Evolutionary conservation across 2,329 filamentous ascomycete genomes (phyloP).

Genomic region (Ceratocystis cubensis): DNA sequence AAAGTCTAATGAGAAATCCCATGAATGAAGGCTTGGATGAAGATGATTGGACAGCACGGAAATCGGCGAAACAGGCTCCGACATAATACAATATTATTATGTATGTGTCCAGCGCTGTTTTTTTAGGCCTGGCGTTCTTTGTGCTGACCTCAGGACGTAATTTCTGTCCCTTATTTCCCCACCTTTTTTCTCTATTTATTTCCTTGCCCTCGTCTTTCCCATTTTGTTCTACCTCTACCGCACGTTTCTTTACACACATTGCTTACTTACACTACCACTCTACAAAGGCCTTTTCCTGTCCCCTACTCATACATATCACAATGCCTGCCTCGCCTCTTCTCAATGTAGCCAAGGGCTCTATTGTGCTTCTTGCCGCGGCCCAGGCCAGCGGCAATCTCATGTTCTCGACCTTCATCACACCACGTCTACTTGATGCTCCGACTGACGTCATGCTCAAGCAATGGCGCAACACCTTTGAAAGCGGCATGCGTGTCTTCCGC

Average conservation of each 20-base stretch:
- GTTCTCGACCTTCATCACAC: conserved; percentile 5
- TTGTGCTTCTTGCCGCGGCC: conserved; percentile 10
- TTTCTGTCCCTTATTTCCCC: neutral
- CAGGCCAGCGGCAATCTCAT: conserved; percentile 3
- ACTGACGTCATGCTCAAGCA: conserved; percentile 14
- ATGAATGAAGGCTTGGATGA: neutral
- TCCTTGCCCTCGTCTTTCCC: neutral
- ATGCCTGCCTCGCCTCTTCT: conserved; percentile 3
- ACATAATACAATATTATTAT: neutral
- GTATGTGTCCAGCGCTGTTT: neutral
- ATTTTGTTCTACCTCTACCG: neutral
- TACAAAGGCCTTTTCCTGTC: neutral
- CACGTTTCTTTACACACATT: neutral
- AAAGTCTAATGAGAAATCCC: neutral
- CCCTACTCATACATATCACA: neutral
- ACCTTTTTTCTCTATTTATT: neutral
- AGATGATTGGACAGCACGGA: neutral
- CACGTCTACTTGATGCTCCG: conserved; percentile 18
- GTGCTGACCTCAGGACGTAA: neutral
- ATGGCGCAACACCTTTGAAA: conserved; percentile 15
- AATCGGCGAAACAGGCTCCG: neutral
- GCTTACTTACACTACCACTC: neutral
- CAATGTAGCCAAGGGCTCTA: conserved; percentile 8
- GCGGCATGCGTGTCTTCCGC: conserved; percentile 11
- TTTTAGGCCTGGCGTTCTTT: neutral